Evolutionary conservation across 2,329 filamentous ascomycete genomes (phyloP).

Genomic region (Arthrinium phaeospermum): DNA sequence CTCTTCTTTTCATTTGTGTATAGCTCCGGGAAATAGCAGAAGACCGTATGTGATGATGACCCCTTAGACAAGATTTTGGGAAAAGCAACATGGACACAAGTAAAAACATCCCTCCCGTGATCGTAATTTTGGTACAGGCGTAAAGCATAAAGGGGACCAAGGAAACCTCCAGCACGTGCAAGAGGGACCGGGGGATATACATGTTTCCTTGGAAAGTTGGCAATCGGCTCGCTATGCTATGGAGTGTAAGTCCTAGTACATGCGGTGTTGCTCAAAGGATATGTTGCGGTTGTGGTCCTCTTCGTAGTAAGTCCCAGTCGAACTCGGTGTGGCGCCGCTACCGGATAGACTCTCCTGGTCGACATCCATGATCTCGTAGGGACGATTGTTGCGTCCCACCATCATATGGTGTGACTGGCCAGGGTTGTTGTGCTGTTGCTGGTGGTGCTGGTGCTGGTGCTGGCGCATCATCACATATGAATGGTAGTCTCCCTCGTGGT

Average conservation of each 20-base stretch:
- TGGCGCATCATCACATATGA: conserved; percentile 29
- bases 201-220: not conserved
- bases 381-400: conserved; percentile 36
- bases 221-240: not conserved
- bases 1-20: not conserved
- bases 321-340: conserved; percentile 42
- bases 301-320: conserved; percentile 48
- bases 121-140: conserved; percentile 1
- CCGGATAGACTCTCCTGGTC: conserved; percentile 45
- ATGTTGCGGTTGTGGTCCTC: conserved; percentile 49
- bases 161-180: not conserved
- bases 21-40: not conserved
- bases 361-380: conserved; percentile 54
- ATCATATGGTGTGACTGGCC: conserved; percentile 21
- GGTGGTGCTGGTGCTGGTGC: conserved; percentile 11
- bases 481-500: conserved; percentile 21
- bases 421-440: not conserved
- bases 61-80: not conserved
- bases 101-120: not conserved
- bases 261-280: conserved; percentile 46
- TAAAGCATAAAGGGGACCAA: not conserved
- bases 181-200: not conserved
- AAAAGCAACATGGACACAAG: not conserved
- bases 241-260: conserved; percentile 44
- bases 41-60: not conserved